These are phyloP conservation scores for Xylaria cubensis DNA, from an alignment of 495 filamentous ascomycete species.

Conservation along the genomic window DNA sequence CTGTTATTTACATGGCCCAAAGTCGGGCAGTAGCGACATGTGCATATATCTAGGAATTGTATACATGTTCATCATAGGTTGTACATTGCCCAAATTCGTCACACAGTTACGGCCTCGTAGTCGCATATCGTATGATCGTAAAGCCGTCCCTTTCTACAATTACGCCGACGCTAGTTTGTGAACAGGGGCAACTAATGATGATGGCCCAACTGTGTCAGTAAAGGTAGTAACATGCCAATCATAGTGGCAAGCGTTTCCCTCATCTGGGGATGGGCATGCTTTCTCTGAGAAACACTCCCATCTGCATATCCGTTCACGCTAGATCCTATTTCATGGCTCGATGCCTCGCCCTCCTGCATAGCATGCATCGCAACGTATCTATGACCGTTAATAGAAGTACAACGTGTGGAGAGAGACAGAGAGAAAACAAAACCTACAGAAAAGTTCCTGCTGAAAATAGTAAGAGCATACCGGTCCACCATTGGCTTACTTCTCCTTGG, in stretches of 20 bases:
- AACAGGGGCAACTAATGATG: conserved; percentile 61
- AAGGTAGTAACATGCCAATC: conserved; percentile 86
- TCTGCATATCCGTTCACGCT: conserved; percentile 72
- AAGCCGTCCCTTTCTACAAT: conserved; percentile 31
- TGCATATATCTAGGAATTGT: conserved; percentile 3
- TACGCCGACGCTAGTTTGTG: conserved; percentile 28
- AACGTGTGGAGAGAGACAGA: not conserved
- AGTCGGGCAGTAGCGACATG: not conserved
- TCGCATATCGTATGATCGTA: conserved; percentile 27
- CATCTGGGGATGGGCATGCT: conserved; percentile 60
- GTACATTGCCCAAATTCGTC: conserved; percentile 8
- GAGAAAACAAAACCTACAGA: conserved; percentile 65
- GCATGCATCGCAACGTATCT: conserved; percentile 99
- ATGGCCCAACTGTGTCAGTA: conserved; percentile 90
- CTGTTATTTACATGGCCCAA: conserved; percentile 13
- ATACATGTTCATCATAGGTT: conserved; percentile 18
- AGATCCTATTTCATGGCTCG: conserved; percentile 57
- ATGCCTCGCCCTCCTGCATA: conserved; percentile 80
- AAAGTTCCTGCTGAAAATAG: conserved; percentile 96
- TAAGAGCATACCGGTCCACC: conserved; percentile 91
- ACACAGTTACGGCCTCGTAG: conserved; percentile 1
- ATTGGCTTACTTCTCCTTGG: conserved; percentile 59
- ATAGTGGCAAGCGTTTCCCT: conserved; percentile 76
- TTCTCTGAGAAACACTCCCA: conserved; percentile 54
- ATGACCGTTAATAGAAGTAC: conserved; percentile 31